Evolutionary conservation across 129 eudicot species (phyloP), one percentile per base, ranked within the genome.

Genomic region (Helianthus tuberosus): DNA sequence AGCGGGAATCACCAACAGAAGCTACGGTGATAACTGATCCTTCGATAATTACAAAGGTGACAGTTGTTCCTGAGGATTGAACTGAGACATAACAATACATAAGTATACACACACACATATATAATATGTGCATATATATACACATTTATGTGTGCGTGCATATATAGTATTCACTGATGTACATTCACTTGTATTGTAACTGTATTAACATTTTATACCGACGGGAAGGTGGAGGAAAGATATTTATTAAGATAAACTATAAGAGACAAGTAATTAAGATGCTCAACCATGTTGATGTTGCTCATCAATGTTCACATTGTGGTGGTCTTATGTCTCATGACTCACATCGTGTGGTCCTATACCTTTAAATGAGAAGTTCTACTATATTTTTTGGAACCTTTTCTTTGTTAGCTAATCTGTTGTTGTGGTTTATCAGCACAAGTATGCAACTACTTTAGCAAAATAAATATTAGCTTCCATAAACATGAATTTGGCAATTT

Each of bases 1-100:
- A 92, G 66, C 96, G 97, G 49, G 99, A 94, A 84, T 94, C 99
- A 17, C 99, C 99, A 81, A 94, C 97, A 49, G 99, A 94, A 68
- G 97, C 99, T 75, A 91, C 97, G 17, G 99, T 88, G 57, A 89
- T 72, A 16, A 85, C 88, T 85, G 96, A 88, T 75, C 99, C 99
- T 83, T 94, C 99, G 67, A 94, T 85, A 59, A 94, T 91, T 54
- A 80, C 97, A 84, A 94, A 88, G 43, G 97, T 94, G 69, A 94
- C 99, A 5, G 99, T 94, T 32, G 99, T 94, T 76, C 99, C 99
- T 11, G 99, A 94, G 38, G 96, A 83, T 85, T 91, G 86, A 15
- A 83, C 99, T 94, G 97, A 68, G 5, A 81, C 77, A 70, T 32
- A 23, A 74, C 36, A 79, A 75, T 14, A 38, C 29, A 61, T 75